Base-by-base conservation (phyloP, 1,139 yeast species). In the Lodderomyces pseudojiufengensis region DNA sequence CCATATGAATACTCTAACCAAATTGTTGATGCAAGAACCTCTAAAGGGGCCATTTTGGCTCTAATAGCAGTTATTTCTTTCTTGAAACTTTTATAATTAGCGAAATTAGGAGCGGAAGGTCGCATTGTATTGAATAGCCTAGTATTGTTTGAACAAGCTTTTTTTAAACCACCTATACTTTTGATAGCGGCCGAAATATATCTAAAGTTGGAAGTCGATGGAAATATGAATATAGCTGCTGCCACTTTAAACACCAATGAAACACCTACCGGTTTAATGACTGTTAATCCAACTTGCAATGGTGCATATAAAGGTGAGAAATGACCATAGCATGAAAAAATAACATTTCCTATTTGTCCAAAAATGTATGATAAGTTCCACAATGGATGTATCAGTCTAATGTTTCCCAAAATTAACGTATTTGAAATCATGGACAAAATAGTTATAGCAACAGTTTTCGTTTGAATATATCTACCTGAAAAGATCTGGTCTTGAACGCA, bases 271-370 rank as follows among this genome's bases (percentile, higher is more conserved):
- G 64, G 59, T 31, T 52, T 58, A 3, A 61, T 23, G 2, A 61
- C 48, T 0, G 29, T 14, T 11, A 47, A 40, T 0, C 59, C 62
- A 4, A 59, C 35, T 6, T 35, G 24, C 12, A 40, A 31, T 1
- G 67, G 64, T 13, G 38, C 45, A 37, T 58, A 63, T 7, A 48
- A 38, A 2, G 70, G 70, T 35, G 50, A 47, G 35, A 53, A 59
- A 4, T 54, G 53, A 11, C 55, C 49, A 40, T 55, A 63, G 38
- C 65, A 57, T 3, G 49, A 37, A 22, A 44, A 48, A 10, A 63
- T 54, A 27, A 54, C 42, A 10, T 51, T 37, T 4, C 49, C 39
- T 32, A 64, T 57, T 9, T 48, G 42, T 0, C 62, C 62, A 2
- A 49, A 32, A 8, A 63, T 48, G 36, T 49, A 60, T 1, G 48